Evolutionary conservation across 1,284 basidiomycete genomes (phyloP).

Genomic region (Coniferiporia sulphurascens): DNA sequence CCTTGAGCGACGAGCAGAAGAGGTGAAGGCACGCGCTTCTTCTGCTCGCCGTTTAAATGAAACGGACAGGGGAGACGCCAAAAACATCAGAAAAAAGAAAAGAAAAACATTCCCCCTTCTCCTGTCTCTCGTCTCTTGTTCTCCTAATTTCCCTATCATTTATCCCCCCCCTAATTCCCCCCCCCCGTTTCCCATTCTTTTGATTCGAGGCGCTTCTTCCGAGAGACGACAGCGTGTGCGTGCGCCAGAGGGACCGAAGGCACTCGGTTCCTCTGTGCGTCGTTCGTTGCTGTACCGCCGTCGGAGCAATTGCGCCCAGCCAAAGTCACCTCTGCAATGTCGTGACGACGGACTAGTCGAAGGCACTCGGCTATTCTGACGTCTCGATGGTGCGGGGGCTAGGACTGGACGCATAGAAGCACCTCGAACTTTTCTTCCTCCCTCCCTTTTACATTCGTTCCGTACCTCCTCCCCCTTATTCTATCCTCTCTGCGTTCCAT

Average conservation of each 20-base stretch:
- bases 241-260: not conserved
- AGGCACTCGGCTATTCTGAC: not conserved
- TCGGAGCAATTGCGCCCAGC: not conserved
- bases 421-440: too few relatives aligned
- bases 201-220: not conserved
- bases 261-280: not conserved
- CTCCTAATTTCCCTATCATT: too few relatives aligned
- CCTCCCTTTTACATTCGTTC: too few relatives aligned
- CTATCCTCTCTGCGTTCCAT: too few relatives aligned
- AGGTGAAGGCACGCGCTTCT: not conserved
- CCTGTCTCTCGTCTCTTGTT: not conserved
- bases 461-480: too few relatives aligned
- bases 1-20: not conserved
- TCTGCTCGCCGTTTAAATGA: not conserved
- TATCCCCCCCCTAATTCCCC: too few relatives aligned
- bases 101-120: not conserved
- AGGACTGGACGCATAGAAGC: too few relatives aligned
- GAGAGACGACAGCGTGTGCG: not conserved
- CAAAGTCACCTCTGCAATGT: not conserved
- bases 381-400: too few relatives aligned
- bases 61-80: not conserved
- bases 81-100: not conserved
- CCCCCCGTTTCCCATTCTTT: too few relatives aligned
- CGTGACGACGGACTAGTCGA: not conserved
- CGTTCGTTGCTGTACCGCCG: not conserved